Evolutionary conservation across 1,284 basidiomycete genomes (phyloP), one percentile per base, ranked within the genome.

Genomic region (Ganoderma leucocontextum): DNA sequence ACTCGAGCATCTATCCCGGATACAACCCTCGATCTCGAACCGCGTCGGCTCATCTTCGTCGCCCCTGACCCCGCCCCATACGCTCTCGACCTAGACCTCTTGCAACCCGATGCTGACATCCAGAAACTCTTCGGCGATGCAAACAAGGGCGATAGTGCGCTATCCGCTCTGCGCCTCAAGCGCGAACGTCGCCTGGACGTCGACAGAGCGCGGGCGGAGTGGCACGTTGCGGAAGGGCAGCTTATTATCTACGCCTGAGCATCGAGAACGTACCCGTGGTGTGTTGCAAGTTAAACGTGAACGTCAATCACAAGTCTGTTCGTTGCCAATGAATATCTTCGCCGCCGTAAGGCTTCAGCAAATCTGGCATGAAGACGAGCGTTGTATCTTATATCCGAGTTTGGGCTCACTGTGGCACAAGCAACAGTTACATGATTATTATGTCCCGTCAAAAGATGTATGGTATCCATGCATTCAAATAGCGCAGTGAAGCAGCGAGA

Each of bases 11-110:
- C 80, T 47, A 82, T 90, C 57, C 68, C 81, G 25, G 70, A 77
- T 3, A 82, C 89, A 1, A 84, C 84, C 0, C 85, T 93, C 13
- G 90, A 92, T 70, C 70, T 93, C 25, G 89, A 91, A 71, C 80
- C 86, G 0, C 82, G 86, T 25, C 83, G 89, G 13, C 68, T 93
- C 41, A 77, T 87, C 22, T 75, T 93, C 13, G 71, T 79, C 52
- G 74, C 90, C 22, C 88, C 90, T 1, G 9, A 38, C 5, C 39
- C 69, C 4, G 29, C 47, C 52, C 33, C 60, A 12, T 85, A 84
- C 61, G 75, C 79, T 15, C 80, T 92, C 25, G 87, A 91, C 72
- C 79, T 92, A 69, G 80, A 91, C 74, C 80, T 91, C 25, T 77
- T 78, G 22, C 75, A 84, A 4, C 79, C 85, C 0, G 89, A 91